Base-by-base conservation (phyloP, 2,329 filamentous ascomycete species). In the Dactylonectria macrodidyma region DNA sequence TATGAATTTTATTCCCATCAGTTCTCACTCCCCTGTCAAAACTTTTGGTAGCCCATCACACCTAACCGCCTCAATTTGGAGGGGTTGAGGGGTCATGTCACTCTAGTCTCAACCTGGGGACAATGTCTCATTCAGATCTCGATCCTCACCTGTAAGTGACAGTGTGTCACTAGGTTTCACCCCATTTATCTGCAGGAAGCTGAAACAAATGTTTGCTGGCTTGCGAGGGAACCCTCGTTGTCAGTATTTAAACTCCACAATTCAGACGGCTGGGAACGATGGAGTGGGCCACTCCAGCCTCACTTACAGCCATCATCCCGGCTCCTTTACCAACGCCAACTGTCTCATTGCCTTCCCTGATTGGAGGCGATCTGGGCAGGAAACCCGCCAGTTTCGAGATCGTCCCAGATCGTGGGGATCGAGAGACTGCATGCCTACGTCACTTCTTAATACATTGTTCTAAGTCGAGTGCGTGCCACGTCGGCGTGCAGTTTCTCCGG, bases 291-390 rank as follows among this genome's bases (percentile, higher is more conserved):
- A 33, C 34, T 59, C 71, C 73, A 75, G 70, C 69, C 71, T 75
- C 71, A 71, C 62, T 55, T 74, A 69, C 74, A 76, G 60, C 74
- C 74, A 76, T 75, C 34, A 76, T 76, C 74, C 74, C 52, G 46
- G 74, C 47, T 71, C 62, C 30, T 59, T 36, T 22, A 54, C 55
- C 19, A 34, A 50, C 64, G 44, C 41, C 30, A 61, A 36, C 56
- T 36, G 58, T 65, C 64, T 73, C 68, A 63, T 62, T 58, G 68
- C 52, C 48, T 54, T 61, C 63, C 65, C 51, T 69, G 65, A 73
- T 72, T 73, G 67, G 67, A 60, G 69, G 68, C 71, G 73, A 75
- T 76, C 64, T 12, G 52, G 33, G 24, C 38, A 54, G 44, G 44
- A 22, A 51, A 58, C 56, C 64, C 59, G 51, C 62, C 24, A 52